Percentiles rank a stretch among this genome's conserved stretches.
Conservation (phyloP, 257 asterid genomes). For the Solanum clarkiae region DNA sequence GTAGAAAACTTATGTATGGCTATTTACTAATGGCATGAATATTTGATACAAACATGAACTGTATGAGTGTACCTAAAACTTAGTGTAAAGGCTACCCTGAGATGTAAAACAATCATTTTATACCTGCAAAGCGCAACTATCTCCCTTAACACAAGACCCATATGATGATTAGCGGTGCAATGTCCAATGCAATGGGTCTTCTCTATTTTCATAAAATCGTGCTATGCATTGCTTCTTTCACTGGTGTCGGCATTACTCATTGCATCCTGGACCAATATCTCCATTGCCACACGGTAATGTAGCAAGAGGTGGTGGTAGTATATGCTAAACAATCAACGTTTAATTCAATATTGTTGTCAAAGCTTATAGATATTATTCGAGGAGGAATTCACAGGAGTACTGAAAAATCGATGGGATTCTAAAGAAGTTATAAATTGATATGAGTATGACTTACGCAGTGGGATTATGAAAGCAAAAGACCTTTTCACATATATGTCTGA, state of each 20-base stretch:
- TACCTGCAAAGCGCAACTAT: neutral
- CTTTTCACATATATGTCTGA: neutral
- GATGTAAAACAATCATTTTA: neutral
- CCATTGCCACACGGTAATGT: no score
- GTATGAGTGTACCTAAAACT: neutral
- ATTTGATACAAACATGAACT: neutral
- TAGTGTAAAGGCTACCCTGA: neutral
- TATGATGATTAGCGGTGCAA: neutral
- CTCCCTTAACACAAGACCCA: neutral
- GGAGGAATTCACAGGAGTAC: neutral
- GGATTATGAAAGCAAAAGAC: neutral
- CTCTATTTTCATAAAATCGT: no score
- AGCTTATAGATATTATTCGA: no score
- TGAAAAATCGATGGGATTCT: neutral
- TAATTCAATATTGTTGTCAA: neutral
- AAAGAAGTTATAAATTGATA: neutral
- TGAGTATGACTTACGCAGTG: neutral
- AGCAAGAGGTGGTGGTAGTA: neutral
- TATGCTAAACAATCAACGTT: neutral
- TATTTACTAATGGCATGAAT: neutral
- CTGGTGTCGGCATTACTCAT: neutral
- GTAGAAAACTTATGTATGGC: neutral
- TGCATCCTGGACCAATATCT: no score
- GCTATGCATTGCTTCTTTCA: neutral
- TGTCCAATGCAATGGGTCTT: no score